Evolutionary conservation across 257 asterid genomes (phyloP).

Genomic region (Mentha longifolia): DNA sequence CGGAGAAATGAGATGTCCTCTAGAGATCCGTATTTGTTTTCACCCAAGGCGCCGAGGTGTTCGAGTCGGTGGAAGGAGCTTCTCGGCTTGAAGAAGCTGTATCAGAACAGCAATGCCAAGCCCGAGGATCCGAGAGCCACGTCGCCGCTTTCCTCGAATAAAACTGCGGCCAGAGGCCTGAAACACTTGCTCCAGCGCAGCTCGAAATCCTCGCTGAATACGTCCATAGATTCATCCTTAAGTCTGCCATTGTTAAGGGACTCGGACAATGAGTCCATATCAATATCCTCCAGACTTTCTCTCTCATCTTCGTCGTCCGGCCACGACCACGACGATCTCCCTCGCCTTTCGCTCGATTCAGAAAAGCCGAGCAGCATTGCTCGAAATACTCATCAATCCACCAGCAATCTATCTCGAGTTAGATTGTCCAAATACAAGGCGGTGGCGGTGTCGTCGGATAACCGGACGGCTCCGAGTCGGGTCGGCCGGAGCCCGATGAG

Average conservation of each 20-base stretch:
- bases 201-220: slow-evolving; percentile 51
- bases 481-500: slow-evolving; percentile 56
- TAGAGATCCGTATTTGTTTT: slow-evolving; percentile 71
- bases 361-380: slow-evolving; percentile 46
- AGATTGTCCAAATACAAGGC: slow-evolving; percentile 57
- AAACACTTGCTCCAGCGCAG: slow-evolving; percentile 63
- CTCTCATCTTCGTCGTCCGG: slow-evolving; percentile 78
- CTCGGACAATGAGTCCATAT: slow-evolving; percentile 52
- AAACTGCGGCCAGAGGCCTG: slow-evolving; percentile 46
- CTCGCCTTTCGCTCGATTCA: slow-evolving; percentile 68
- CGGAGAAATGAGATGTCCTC: slow-evolving; percentile 59
- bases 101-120: slow-evolving; percentile 58
- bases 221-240: slow-evolving; percentile 53
- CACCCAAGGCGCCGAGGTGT: slow-evolving; percentile 93
- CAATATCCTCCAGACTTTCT: slow-evolving; percentile 68
- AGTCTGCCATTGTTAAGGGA: slow-evolving; percentile 67
- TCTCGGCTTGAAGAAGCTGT: slow-evolving; percentile 71
- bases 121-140: slow-evolving; percentile 54
- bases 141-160: slow-evolving; percentile 41
- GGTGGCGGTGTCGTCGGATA: slow-evolving; percentile 47
- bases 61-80: slow-evolving; percentile 93
- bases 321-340: slow-evolving; percentile 75
- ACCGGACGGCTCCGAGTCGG: slow-evolving; percentile 41
- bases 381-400: slow-evolving; percentile 37
- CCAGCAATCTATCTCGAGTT: slow-evolving; percentile 49